These are phyloP conservation scores for Sporothrix schenckii DNA, from an alignment of 2,329 filamentous ascomycete species.

Conservation along the genomic window DNA sequence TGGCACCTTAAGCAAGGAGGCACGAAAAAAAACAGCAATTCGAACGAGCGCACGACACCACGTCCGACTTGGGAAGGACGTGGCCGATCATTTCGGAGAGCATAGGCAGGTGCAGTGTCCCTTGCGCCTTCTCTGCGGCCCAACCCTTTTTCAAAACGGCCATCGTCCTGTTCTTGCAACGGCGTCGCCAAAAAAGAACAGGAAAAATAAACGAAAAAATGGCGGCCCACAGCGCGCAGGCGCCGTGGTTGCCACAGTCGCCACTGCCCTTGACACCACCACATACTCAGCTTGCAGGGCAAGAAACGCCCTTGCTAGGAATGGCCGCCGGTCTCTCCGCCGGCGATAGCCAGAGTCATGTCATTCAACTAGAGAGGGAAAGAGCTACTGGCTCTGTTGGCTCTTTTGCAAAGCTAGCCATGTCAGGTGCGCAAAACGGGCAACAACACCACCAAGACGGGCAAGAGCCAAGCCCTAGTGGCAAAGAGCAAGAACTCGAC, in stretches of 20 bases:
- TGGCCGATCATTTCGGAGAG: slow-evolving; percentile 2
- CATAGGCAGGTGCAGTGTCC: neutral
- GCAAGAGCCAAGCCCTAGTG: neutral
- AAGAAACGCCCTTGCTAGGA: slow-evolving; percentile 16
- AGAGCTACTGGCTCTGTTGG: neutral
- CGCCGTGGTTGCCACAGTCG: slow-evolving; percentile 23
- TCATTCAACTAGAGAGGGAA: slow-evolving; percentile 1
- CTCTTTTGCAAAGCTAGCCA: slow-evolving; percentile 24
- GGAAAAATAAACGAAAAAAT: neutral
- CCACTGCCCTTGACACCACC: neutral
- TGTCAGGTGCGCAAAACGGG: neutral
- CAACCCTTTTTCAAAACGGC: slow-evolving; percentile 2
- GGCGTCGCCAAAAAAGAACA: neutral
- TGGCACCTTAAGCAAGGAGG: slow-evolving; percentile 7
- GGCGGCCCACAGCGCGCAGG: slow-evolving; percentile 22
- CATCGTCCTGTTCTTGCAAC: neutral
- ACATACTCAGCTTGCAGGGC: neutral
- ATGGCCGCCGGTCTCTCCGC: slow-evolving; percentile 2
- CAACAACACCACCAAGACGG: slow-evolving; percentile 14
- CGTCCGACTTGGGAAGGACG: slow-evolving; percentile 19
- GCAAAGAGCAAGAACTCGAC: neutral
- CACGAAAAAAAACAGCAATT: neutral
- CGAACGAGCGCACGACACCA: neutral
- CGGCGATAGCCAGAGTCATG: slow-evolving; percentile 3
- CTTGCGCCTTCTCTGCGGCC: neutral